Evolutionary conservation across 2,329 filamentous ascomycete species (phyloP).

Genomic region (Massarina eburnea): DNA sequence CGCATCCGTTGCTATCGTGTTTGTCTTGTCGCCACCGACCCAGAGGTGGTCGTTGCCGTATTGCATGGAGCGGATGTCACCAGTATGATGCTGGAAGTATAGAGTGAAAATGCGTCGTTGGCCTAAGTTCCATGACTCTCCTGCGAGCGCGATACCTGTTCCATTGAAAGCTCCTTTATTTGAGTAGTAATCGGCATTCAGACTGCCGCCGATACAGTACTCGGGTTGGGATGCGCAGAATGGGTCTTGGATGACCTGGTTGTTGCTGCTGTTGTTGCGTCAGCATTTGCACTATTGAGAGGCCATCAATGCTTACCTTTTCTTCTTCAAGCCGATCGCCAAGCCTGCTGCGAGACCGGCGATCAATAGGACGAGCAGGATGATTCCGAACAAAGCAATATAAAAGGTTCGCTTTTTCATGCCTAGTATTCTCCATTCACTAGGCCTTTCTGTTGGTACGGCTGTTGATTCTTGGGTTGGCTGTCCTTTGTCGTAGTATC

Average conservation of each 20-base stretch:
- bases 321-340: slow-evolving; percentile 30
- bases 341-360: slow-evolving; percentile 43
- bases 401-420: slow-evolving; percentile 27
- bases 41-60: slow-evolving; percentile 40
- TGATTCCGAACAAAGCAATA: slow-evolving; percentile 23
- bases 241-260: slow-evolving; percentile 13
- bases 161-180: slow-evolving; percentile 50
- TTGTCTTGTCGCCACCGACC: slow-evolving; percentile 42
- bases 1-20: slow-evolving; percentile 46
- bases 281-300: not conserved
- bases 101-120: slow-evolving; percentile 44
- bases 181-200: slow-evolving; percentile 43
- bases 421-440: slow-evolving; percentile 22
- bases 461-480: not conserved
- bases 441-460: not conserved
- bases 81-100: slow-evolving; percentile 50
- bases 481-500: slow-evolving; percentile 7
- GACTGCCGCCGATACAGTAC: slow-evolving; percentile 43
- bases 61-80: slow-evolving; percentile 46
- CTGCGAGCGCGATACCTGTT: slow-evolving; percentile 50
- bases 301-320: slow-evolving; percentile 7
- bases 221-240: slow-evolving; percentile 31
- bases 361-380: slow-evolving; percentile 36
- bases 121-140: slow-evolving; percentile 44
- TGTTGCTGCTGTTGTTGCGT: slow-evolving; percentile 3